Evolutionary conservation across 768 basidiomycete species (phyloP).

Genomic region (Cytidiella melzeri): DNA sequence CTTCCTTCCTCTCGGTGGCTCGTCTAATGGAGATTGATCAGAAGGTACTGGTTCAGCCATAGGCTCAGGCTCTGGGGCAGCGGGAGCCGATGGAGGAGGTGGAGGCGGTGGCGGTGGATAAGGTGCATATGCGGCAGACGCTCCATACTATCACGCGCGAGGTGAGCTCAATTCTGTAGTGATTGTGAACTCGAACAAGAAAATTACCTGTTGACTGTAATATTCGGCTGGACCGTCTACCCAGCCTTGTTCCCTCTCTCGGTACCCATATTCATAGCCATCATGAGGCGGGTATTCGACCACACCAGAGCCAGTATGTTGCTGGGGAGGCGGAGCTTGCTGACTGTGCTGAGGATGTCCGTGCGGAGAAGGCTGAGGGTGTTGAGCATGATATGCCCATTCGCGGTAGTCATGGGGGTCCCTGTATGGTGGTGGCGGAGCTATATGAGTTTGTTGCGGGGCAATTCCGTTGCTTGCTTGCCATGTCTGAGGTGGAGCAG

Average conservation of each 20-base stretch:
- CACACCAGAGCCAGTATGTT: not conserved
- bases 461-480: constrained; percentile 54
- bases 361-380: constrained; percentile 27
- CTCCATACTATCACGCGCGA: constrained; percentile 9
- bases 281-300: constrained; percentile 26
- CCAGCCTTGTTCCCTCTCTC: constrained; percentile 58
- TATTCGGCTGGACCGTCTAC: constrained; percentile 42
- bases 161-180: not conserved
- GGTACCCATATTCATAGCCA: constrained; percentile 54
- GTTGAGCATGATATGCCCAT: constrained; percentile 33
- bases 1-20: constrained; percentile 61
- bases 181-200: not conserved
- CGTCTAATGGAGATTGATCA: constrained; percentile 34
- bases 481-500: constrained; percentile 58
- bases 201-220: constrained; percentile 47
- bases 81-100: not conserved
- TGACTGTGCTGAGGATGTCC: constrained; percentile 39
- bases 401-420: constrained; percentile 38
- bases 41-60: constrained; percentile 42
- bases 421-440: constrained; percentile 28
- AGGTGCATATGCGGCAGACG: not conserved
- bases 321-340: constrained; percentile 2
- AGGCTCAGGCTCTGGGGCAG: constrained; percentile 1
- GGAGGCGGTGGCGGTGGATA: not conserved
- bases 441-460: constrained; percentile 57